These are phyloP conservation scores for Lepiota subincarnata DNA, from an alignment of 768 basidiomycete species.

Conservation along the genomic window DNA sequence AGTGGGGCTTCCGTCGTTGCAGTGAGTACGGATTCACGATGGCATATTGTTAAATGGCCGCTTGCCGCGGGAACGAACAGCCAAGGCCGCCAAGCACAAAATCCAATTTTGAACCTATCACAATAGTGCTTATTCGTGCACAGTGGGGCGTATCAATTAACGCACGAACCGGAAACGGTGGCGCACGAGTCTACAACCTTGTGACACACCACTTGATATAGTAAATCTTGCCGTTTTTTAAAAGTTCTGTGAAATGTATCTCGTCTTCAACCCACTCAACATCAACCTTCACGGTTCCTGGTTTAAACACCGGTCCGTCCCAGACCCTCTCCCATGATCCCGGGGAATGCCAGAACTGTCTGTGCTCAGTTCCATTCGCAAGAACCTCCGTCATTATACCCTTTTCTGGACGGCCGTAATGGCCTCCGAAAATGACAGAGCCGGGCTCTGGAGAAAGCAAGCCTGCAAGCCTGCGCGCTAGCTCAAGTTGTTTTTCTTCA, in stretches of 20 bases:
- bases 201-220: conserved; percentile 6
- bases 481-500: conserved; percentile 26
- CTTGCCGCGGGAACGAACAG: no score
- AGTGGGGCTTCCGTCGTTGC: no score
- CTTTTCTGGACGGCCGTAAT: conserved; percentile 26
- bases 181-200: background rate
- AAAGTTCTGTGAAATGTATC: conserved; percentile 1
- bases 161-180: no score
- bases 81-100: no score
- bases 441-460: conserved; percentile 30
- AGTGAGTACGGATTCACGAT: no score
- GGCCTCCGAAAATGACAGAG: conserved; percentile 34
- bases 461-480: conserved; percentile 26
- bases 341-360: conserved; percentile 17
- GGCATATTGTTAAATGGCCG: no score
- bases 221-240: background rate
- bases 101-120: no score
- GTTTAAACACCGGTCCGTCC: conserved; percentile 11
- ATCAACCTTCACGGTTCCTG: conserved; percentile 12
- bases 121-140: no score
- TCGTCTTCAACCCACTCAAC: background rate
- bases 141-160: no score
- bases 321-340: conserved; percentile 13
- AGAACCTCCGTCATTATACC: conserved; percentile 12
- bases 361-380: conserved; percentile 6